phyloP scores from a whole-genome alignment of 371 early-diverging fungal species.

The Rhizopus microsporus region DNA sequence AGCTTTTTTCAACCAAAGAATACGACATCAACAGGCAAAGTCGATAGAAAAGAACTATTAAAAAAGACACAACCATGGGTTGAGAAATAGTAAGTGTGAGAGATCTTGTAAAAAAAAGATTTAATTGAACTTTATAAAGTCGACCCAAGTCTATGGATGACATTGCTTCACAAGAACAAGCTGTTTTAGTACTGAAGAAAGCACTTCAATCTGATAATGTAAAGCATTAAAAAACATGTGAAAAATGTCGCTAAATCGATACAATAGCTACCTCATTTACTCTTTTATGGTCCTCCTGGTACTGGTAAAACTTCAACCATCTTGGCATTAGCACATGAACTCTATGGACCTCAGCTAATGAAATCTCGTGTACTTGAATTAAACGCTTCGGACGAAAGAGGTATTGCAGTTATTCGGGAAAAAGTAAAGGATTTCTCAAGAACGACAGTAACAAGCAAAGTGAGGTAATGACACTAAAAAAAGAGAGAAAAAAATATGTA shows the following conservation, averaged over 20 bases:
- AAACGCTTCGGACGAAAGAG: slow-evolving; percentile 99
- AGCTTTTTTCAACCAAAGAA: slow-evolving; percentile 24
- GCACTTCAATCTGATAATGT: slow-evolving; percentile 86
- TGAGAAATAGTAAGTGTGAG: slow-evolving; percentile 70
- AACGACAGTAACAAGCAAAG: slow-evolving; percentile 56
- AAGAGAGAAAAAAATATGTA: not conserved
- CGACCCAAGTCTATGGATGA: slow-evolving; percentile 90
- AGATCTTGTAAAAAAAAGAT: not conserved
- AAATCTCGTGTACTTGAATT: slow-evolving; percentile 92
- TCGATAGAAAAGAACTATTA: slow-evolving; percentile 5
- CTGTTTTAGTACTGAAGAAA: slow-evolving; percentile 81
- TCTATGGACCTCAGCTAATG: slow-evolving; percentile 82
- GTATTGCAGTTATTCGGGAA: slow-evolving; percentile 94
- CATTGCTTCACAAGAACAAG: slow-evolving; percentile 89
- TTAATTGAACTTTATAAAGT: slow-evolving; percentile 31
- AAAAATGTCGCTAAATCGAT: not conserved
- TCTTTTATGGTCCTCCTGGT: slow-evolving; percentile 99
- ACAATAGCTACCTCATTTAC: slow-evolving; percentile 90
- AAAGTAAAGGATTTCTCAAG: slow-evolving; percentile 98
- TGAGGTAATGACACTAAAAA: slow-evolving; percentile 32
- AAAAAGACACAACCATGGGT: slow-evolving; percentile 68
- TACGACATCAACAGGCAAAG: not conserved
- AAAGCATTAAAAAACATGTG: slow-evolving; percentile 10
- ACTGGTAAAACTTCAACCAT: slow-evolving; percentile 99
- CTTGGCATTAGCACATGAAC: slow-evolving; percentile 88